phyloP scores from a whole-genome alignment of 768 basidiomycete species.

The Leccinum barrowsii region DNA sequence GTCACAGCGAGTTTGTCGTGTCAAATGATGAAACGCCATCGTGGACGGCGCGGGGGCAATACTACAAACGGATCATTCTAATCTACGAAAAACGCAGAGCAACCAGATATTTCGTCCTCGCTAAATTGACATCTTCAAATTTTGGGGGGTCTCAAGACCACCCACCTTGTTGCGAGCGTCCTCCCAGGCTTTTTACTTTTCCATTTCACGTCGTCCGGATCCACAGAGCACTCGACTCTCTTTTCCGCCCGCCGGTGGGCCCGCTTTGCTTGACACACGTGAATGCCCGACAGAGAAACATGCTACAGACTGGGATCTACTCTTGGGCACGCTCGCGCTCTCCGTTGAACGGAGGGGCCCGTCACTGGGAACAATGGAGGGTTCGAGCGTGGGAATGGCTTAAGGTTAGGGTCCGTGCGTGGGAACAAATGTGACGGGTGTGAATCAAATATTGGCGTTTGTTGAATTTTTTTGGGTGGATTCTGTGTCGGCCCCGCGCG shows the following conservation, averaged over 20 bases:
- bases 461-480: conserved; percentile 38
- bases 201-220: background rate
- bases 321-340: background rate
- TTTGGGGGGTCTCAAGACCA: conserved; percentile 28
- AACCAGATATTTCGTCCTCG: conserved; percentile 10
- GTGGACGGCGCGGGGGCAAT: background rate
- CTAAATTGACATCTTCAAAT: conserved; percentile 3
- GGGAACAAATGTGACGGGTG: conserved; percentile 32
- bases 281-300: background rate
- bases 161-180: conserved; percentile 10
- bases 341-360: conserved; percentile 2
- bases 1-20: background rate
- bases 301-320: background rate
- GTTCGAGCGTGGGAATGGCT: conserved; percentile 30
- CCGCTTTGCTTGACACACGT: background rate
- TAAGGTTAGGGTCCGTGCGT: conserved; percentile 47
- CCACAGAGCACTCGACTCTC: background rate
- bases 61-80: background rate
- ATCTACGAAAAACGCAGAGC: conserved; percentile 1
- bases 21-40: background rate
- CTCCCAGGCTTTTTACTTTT: background rate
- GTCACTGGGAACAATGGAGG: conserved; percentile 17
- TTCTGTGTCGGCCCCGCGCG: conserved; percentile 43
- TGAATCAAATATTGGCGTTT: conserved; percentile 40
- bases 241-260: background rate